phyloP scores from a whole-genome alignment of 176 grass and related monocot species.

The Oropetium thomaeum region DNA sequence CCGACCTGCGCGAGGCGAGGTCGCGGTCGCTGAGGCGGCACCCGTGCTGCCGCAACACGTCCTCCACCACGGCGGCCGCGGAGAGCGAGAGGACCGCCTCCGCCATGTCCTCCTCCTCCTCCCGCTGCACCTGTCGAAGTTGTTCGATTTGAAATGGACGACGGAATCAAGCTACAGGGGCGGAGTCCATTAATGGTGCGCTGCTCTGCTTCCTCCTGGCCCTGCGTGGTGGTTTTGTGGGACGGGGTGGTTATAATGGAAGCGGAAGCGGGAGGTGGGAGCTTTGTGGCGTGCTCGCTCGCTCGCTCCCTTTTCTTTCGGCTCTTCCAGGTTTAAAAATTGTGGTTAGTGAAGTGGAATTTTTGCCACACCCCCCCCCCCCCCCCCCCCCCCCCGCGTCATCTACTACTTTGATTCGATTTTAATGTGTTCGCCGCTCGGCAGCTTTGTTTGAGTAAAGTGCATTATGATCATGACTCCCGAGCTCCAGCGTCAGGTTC shows the following conservation, averaged over 20 bases:
- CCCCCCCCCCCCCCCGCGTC: too few relatives aligned
- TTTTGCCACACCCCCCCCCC: too few relatives aligned
- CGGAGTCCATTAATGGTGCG: constrained; percentile 38
- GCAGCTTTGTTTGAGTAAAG: constrained; percentile 42
- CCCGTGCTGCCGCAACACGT: constrained; percentile 84
- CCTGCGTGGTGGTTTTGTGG: constrained; percentile 42
- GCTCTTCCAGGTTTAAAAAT: constrained; percentile 38
- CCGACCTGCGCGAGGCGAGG: constrained; percentile 80
- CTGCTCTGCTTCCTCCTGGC: constrained; percentile 17
- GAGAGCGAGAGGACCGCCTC: constrained; percentile 63
- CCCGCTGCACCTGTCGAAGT: neutral
- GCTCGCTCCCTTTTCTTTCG: constrained; percentile 40
- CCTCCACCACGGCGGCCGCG: constrained; percentile 78
- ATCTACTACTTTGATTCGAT: neutral
- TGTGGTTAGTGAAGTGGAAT: constrained; percentile 49
- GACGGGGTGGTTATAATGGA: constrained; percentile 58
- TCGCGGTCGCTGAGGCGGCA: constrained; percentile 76
- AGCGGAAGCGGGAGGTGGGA: constrained; percentile 30
- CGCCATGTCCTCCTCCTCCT: constrained; percentile 39
- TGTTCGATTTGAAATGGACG: constrained; percentile 31
- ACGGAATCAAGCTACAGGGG: constrained; percentile 41
- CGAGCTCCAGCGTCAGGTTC: constrained; percentile 17
- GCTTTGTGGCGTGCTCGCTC: constrained; percentile 26
- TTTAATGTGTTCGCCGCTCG: neutral
- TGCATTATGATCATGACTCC: constrained; percentile 37